phyloP scores from a whole-genome alignment of 306 rosid species.

The Cucurbita maxima region DNA sequence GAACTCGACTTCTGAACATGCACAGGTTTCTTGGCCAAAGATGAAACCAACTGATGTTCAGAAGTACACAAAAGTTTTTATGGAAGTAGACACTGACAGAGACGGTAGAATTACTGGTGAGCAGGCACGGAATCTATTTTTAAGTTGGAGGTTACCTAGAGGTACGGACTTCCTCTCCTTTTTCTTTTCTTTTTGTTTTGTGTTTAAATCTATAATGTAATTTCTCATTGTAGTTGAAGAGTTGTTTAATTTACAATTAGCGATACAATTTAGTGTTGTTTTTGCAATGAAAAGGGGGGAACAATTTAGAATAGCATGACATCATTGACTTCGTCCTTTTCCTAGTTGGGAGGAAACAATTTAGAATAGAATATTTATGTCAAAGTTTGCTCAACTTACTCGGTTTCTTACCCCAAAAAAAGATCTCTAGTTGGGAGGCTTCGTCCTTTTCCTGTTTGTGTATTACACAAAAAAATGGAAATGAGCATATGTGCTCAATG shows the following conservation, averaged over 20 bases:
- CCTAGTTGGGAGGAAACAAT: too few relatives aligned
- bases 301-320: too few relatives aligned
- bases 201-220: neutral
- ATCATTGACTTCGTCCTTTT: neutral
- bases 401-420: too few relatives aligned
- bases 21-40: conserved; percentile 78
- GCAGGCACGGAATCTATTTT: conserved; percentile 83
- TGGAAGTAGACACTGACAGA: conserved; percentile 83
- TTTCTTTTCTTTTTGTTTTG: neutral
- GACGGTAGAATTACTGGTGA: conserved; percentile 95
- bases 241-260: neutral
- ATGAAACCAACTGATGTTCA: conserved; percentile 90
- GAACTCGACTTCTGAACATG: conserved; percentile 35
- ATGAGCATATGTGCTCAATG: neutral
- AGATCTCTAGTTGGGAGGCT: neutral
- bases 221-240: neutral
- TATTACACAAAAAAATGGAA: neutral
- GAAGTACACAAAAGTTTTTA: conserved; percentile 75
- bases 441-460: neutral
- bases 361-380: too few relatives aligned
- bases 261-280: neutral
- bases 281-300: neutral
- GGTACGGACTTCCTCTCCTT: conserved; percentile 26
- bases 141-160: conserved; percentile 96
- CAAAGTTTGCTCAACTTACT: too few relatives aligned